Evolutionary conservation across 1,139 yeast genomes (phyloP).

Genomic region (Geotrichum klebahnii): DNA sequence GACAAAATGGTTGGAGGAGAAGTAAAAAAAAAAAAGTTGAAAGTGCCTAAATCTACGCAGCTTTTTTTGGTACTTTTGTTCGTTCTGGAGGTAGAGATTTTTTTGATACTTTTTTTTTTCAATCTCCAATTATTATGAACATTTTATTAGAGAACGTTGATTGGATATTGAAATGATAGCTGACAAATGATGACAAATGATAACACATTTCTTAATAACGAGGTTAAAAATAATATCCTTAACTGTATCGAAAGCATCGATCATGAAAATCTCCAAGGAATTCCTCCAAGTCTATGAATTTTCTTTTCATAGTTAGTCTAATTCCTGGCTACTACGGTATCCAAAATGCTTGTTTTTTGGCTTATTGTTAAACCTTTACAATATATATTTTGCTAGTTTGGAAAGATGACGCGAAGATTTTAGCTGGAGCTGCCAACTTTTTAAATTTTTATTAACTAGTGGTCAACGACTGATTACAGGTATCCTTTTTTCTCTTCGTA

Average conservation of each 20-base stretch:
- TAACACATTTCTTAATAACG: too few species aligned
- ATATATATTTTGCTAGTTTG: conserved; percentile 20
- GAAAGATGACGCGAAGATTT: conserved; percentile 17
- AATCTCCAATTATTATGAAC: conserved; percentile 1
- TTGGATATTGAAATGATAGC: too few species aligned
- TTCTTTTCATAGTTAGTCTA: too few species aligned
- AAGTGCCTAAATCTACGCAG: conserved; percentile 5
- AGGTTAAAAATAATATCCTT: too few species aligned
- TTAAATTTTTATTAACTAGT: too few species aligned
- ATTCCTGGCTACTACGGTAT: conserved; percentile 22
- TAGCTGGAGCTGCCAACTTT: conserved; percentile 22
- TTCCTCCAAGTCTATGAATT: too few species aligned
- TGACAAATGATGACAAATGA: too few species aligned
- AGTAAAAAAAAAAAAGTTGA: neutral
- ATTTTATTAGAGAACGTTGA: neutral
- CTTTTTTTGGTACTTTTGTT: neutral
- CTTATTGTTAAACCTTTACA: conserved; percentile 11
- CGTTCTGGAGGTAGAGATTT: neutral
- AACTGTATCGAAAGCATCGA: too few species aligned
- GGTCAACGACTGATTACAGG: too few species aligned
- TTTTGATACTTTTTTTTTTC: neutral
- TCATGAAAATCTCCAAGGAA: too few species aligned
- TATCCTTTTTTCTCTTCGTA: too few species aligned
- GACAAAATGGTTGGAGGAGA: neutral
- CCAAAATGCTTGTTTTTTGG: too few species aligned